Conservation (phyloP, 2,329 filamentous ascomycete genomes). For the Clarireedia monteithiana region DNA sequence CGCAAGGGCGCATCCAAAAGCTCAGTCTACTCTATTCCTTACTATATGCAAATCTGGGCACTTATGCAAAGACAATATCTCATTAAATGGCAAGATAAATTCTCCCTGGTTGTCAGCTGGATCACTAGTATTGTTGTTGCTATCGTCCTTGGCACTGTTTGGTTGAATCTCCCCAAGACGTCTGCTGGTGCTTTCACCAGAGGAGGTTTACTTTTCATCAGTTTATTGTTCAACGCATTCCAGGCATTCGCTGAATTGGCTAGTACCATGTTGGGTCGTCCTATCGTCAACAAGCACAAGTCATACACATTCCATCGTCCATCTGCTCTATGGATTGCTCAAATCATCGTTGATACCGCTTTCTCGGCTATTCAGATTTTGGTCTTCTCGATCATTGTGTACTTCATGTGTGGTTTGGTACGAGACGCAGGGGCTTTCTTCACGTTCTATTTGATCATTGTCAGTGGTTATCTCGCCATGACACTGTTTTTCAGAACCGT, state of each 20-base stretch:
- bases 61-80: constrained; percentile 77
- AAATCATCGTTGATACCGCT: constrained; percentile 70
- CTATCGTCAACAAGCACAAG: constrained; percentile 77
- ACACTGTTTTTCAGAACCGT: constrained; percentile 71
- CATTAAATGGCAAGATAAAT: constrained; percentile 79
- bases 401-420: constrained; percentile 67
- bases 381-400: constrained; percentile 66
- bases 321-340: constrained; percentile 74
- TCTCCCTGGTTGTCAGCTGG: constrained; percentile 70
- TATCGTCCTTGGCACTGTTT: constrained; percentile 73
- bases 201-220: constrained; percentile 73
- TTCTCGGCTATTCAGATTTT: constrained; percentile 66
- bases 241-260: constrained; percentile 74
- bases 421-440: constrained; percentile 72
- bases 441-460: constrained; percentile 64
- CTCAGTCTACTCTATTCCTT: constrained; percentile 77
- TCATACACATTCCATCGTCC: constrained; percentile 78
- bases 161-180: constrained; percentile 58
- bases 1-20: constrained; percentile 60
- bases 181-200: constrained; percentile 68
- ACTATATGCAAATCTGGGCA: constrained; percentile 75
- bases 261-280: constrained; percentile 65
- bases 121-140: constrained; percentile 63
- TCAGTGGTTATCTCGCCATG: constrained; percentile 63
- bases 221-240: constrained; percentile 81